Evolutionary conservation across 2,329 filamentous ascomycete genomes (phyloP).

Genomic region (Ceratocystiopsis sp.): DNA sequence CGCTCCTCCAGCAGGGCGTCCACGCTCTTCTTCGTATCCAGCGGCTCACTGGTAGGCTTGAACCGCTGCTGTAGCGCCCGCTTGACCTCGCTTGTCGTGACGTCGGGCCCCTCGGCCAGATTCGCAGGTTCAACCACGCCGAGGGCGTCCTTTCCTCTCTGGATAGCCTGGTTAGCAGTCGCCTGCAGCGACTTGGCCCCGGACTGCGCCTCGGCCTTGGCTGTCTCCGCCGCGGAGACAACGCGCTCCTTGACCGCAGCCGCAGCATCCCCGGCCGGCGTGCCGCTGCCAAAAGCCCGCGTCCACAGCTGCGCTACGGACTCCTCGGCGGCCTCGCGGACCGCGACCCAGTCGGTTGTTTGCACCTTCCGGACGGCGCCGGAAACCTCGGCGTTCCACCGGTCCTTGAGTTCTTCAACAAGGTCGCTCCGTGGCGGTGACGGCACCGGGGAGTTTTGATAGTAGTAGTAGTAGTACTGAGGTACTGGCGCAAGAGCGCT

Average conservation of each 20-base stretch:
- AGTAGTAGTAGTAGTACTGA: constrained; percentile 3
- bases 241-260: constrained; percentile 10
- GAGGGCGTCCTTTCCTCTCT: constrained; percentile 22
- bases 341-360: constrained; percentile 45
- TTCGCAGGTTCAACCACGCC: not conserved
- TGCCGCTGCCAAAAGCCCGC: constrained; percentile 18
- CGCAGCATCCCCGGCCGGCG: constrained; percentile 14
- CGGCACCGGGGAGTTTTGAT: too few relatives aligned
- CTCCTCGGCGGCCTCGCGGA: constrained; percentile 41
- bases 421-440: constrained; percentile 34
- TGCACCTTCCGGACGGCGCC: constrained; percentile 49
- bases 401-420: constrained; percentile 53
- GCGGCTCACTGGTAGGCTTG: constrained; percentile 18
- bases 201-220: constrained; percentile 10
- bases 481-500: not conserved
- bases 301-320: constrained; percentile 27
- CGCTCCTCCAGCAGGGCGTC: constrained; percentile 37
- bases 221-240: constrained; percentile 12
- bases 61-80: constrained; percentile 35
- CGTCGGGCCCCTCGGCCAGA: not conserved
- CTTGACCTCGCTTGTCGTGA: constrained; percentile 18
- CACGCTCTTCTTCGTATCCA: constrained; percentile 27
- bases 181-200: constrained; percentile 1
- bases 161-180: constrained; percentile 23
- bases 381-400: constrained; percentile 62